A percentile compares a stretch with the other conserved stretches of the same genome.
Conservation (phyloP, 2,329 filamentous ascomycete species). For the Paraphoma chrysanthemicola region DNA sequence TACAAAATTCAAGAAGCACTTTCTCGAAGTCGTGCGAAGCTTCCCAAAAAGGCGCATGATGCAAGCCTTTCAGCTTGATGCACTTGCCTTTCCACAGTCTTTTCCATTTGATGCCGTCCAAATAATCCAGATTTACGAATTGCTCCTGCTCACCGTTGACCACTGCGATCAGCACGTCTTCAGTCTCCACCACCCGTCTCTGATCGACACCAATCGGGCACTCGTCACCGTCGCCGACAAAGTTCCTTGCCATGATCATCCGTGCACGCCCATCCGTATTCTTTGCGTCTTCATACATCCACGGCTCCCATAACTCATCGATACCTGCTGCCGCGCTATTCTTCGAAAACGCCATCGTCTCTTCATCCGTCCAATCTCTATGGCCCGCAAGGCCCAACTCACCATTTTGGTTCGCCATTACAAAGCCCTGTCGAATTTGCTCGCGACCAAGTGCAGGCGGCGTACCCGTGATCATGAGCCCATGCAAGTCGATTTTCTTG, state of each 20-base stretch:
- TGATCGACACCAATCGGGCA: constrained; percentile 24
- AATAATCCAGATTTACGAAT: constrained; percentile 41
- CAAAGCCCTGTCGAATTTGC: constrained; percentile 21
- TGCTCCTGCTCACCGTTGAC: constrained; percentile 40
- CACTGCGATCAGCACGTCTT: constrained; percentile 30
- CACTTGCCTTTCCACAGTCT: constrained; percentile 37
- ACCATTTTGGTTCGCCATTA: constrained; percentile 5
- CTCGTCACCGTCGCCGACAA: constrained; percentile 15
- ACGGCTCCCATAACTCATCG: constrained; percentile 24
- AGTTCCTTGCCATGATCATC: constrained; percentile 30
- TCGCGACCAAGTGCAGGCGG: constrained; percentile 32
- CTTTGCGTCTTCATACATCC: constrained; percentile 35
- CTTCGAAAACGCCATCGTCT: constrained; percentile 21
- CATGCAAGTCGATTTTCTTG: constrained; percentile 17
- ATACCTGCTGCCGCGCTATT: constrained; percentile 15
- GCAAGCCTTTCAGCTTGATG: constrained; percentile 28
- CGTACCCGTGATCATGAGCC: constrained; percentile 38
- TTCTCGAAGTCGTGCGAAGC: constrained; percentile 20
- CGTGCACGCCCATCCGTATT: constrained; percentile 34
- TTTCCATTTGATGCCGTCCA: constrained; percentile 33
- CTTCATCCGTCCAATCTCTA: constrained; percentile 21
- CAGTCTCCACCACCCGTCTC: constrained; percentile 22
- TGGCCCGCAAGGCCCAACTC: constrained; percentile 19
- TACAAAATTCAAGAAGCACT: constrained; percentile 22
- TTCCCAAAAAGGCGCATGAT: constrained; percentile 44